Conservation (phyloP, 495 filamentous ascomycete species). For the Podospora comata region DNA sequence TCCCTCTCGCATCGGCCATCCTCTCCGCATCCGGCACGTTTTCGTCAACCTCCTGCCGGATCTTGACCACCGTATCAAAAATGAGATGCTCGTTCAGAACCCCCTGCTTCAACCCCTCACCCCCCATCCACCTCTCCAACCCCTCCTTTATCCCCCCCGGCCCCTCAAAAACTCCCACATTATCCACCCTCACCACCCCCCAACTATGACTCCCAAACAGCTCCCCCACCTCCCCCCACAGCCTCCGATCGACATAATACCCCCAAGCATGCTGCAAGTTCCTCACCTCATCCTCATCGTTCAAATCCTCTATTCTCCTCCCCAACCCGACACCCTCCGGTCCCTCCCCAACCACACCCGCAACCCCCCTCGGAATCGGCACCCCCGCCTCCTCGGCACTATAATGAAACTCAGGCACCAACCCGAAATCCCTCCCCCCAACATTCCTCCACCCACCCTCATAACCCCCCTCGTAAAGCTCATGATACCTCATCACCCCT, state of each 20-base stretch:
- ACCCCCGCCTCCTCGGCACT: conserved; percentile 18
- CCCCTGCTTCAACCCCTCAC: conserved; percentile 19
- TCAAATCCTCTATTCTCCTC: conserved; percentile 19
- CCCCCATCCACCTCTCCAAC: conserved; percentile 19
- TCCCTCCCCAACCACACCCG: neutral
- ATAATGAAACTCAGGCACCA: conserved; percentile 22
- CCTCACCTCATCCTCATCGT: conserved; percentile 27
- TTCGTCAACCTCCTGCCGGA: conserved; percentile 9
- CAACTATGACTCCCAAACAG: conserved; percentile 16
- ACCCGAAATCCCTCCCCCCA: conserved; percentile 13
- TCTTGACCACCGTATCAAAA: conserved; percentile 20
- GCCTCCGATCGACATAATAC: conserved; percentile 25
- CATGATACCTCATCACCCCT: conserved; percentile 20
- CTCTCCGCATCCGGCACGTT: conserved; percentile 1
- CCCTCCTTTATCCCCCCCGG: conserved; percentile 9
- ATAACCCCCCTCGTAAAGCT: conserved; percentile 19
- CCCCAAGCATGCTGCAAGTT: conserved; percentile 23
- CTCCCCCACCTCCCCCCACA: conserved; percentile 25
- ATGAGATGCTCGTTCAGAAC: conserved; percentile 26
- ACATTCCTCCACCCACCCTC: conserved; percentile 19
- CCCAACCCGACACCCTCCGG: conserved; percentile 9
- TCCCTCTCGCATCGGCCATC: conserved; percentile 15
- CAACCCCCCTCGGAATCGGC: conserved; percentile 14
- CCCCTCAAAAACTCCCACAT: conserved; percentile 8
- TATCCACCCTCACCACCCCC: neutral